Conservation (phyloP, 768 basidiomycete species). For the Clitopilus passeckerianus region DNA sequence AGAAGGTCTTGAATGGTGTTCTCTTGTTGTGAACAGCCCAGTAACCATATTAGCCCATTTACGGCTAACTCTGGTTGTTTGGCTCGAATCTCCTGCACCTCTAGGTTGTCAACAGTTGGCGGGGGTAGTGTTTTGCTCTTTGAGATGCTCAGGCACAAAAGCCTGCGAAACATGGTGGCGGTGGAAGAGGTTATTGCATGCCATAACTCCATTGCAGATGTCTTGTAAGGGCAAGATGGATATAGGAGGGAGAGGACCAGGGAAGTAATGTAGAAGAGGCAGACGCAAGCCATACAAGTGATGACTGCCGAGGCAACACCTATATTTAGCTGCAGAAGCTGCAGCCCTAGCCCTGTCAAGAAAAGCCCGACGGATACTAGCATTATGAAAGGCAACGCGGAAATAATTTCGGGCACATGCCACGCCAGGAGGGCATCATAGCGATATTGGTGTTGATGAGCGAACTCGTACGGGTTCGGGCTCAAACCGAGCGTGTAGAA, state of each 20-base stretch:
- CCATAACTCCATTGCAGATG: slow-evolving; percentile 6
- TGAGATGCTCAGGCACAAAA: background rate
- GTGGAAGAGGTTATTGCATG: background rate
- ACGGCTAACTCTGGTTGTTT: slow-evolving; percentile 5
- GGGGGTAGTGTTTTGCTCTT: background rate
- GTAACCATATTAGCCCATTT: slow-evolving; percentile 6
- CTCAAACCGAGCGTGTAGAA: slow-evolving; percentile 9
- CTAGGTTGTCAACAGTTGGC: background rate
- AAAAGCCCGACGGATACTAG: slow-evolving; percentile 15
- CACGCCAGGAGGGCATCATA: slow-evolving; percentile 12
- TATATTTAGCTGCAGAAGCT: slow-evolving; percentile 10
- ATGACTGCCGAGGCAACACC: slow-evolving; percentile 6
- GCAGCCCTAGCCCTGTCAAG: slow-evolving; percentile 11
- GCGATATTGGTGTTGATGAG: slow-evolving; percentile 13
- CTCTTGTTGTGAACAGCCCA: slow-evolving; percentile 7
- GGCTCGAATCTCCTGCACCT: slow-evolving; percentile 6
- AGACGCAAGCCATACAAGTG: slow-evolving; percentile 4
- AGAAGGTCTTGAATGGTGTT: slow-evolving; percentile 6
- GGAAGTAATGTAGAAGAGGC: slow-evolving; percentile 7
- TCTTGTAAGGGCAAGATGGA: slow-evolving; percentile 13
- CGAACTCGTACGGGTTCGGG: slow-evolving; percentile 10
- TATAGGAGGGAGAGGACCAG: slow-evolving; percentile 8
- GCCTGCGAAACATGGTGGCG: background rate
- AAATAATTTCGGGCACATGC: slow-evolving; percentile 15
- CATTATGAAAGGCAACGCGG: slow-evolving; percentile 14